These are phyloP conservation scores for Cucurbita moschata DNA, from an alignment of 306 rosid genomes.

Conservation along the genomic window DNA sequence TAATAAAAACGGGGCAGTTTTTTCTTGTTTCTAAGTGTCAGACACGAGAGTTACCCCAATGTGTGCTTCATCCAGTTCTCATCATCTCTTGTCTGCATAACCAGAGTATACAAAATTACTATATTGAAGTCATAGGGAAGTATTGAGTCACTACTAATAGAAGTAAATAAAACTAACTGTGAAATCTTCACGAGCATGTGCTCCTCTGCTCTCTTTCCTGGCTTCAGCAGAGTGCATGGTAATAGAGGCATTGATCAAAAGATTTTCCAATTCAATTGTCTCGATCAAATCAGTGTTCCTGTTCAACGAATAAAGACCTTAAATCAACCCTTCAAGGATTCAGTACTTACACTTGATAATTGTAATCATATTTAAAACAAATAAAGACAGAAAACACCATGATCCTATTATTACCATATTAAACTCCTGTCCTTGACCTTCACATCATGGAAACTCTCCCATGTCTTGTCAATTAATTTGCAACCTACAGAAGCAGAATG, in stretches of 20 bases:
- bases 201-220: conserved; percentile 92
- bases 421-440: conserved; percentile 52
- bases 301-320: conserved; percentile 6
- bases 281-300: conserved; percentile 86
- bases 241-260: conserved; percentile 72
- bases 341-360: not conserved
- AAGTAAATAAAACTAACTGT: conserved; percentile 24
- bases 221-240: conserved; percentile 96
- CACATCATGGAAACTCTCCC: conserved; percentile 69
- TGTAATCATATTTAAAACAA: not conserved
- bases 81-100: conserved; percentile 85
- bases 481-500: conserved; percentile 30
- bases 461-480: conserved; percentile 54
- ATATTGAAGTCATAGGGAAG: not conserved
- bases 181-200: conserved; percentile 90
- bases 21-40: not conserved
- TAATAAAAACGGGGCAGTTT: not conserved
- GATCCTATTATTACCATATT: conserved; percentile 48
- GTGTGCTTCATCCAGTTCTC: conserved; percentile 88
- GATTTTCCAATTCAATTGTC: conserved; percentile 81
- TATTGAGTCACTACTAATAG: not conserved
- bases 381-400: not conserved
- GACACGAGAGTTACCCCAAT: conserved; percentile 54
- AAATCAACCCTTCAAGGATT: not conserved
- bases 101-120: conserved; percentile 11